A percentile compares a stretch with the other conserved stretches of the same genome.
Conservation (phyloP, 1,284 basidiomycete species). For the Ceratobasidium sp. region DNA sequence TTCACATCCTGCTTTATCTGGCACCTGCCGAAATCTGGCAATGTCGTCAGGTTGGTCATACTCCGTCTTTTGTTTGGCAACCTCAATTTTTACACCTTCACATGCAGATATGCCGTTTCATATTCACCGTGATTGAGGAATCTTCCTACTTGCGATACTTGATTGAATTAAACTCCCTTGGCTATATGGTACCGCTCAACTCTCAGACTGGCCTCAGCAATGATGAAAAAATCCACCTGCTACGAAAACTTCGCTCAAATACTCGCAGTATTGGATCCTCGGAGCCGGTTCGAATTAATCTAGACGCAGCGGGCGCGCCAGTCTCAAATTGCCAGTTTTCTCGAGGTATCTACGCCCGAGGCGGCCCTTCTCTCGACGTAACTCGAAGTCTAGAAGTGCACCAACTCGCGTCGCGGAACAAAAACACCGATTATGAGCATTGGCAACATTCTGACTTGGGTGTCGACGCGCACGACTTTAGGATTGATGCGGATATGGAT, state of each 20-base stretch:
- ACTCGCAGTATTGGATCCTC: not conserved
- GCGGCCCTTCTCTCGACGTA: constrained; percentile 5
- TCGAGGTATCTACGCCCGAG: constrained; percentile 23
- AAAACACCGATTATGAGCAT: not conserved
- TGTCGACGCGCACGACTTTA: constrained; percentile 1
- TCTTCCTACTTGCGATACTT: constrained; percentile 22
- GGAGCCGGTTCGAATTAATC: not conserved
- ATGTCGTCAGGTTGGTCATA: constrained; percentile 17
- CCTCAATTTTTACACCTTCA: not conserved
- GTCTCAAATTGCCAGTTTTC: constrained; percentile 22
- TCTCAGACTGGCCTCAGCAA: not conserved
- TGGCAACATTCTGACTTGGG: constrained; percentile 7
- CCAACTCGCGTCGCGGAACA: constrained; percentile 22
- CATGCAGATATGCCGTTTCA: constrained; percentile 12
- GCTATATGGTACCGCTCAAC: constrained; percentile 17
- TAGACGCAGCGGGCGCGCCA: not conserved
- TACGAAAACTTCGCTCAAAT: not conserved
- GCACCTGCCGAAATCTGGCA: constrained; percentile 8
- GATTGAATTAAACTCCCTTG: constrained; percentile 17
- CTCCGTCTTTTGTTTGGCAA: not conserved
- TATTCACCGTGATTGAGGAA: not conserved
- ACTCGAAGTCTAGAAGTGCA: constrained; percentile 1
- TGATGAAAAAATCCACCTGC: constrained; percentile 13
- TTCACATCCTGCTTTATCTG: constrained; percentile 20
- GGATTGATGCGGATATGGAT: constrained; percentile 33